Base-by-base conservation (phyloP, 192 early-diverging fungal genomes). In the Backusella parvicylindrica region DNA sequence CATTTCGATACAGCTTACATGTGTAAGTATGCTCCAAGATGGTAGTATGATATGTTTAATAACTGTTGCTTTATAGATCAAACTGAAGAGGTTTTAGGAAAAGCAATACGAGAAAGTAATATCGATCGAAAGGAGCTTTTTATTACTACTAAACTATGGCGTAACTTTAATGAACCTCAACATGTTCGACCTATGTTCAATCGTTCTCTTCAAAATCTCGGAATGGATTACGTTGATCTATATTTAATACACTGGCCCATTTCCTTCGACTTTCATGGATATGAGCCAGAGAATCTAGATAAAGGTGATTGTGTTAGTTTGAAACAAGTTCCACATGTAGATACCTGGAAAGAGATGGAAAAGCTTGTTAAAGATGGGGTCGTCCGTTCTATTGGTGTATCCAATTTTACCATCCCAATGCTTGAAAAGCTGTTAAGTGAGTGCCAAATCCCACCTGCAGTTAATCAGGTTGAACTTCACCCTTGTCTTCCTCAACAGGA, bases 231-330 rank as follows among this genome's bases (percentile, higher is more conserved):
- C 28, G 84, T 93, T 30, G 92, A 92, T 67, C 77, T 92, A 0
- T 93, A 90, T 28, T 81, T 93, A 5, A 91, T 93, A 16, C 92
- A 93, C 65, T 93, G 92, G 92, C 92, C 92, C 8, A 86, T 92
- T 68, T 77, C 82, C 13, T 81, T 79, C 73, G 75, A 81, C 67
- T 82, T 75, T 26, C 47, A 47, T 36, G 68, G 73, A 9, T 78
- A 74, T 15, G 77, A 78, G 23, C 85, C 7, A 69, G 71, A 47
- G 18, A 47, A 47, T 16, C 18, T 47, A 6, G 43, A 47, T 47
- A 47, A 47, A 47, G 43, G 43, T n/a, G 43, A 47, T 47, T 47
- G 2, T 85, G 86, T 15, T 6, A 83, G 87, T 65, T 79, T 86
- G 63, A 80, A 79, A 21, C 31, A 38, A 7, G 86, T 93, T 9